Evolutionary conservation across 2,329 filamentous ascomycete genomes (phyloP), one percentile per base, ranked within the genome.

Genomic region (Cladosporium phlei): DNA sequence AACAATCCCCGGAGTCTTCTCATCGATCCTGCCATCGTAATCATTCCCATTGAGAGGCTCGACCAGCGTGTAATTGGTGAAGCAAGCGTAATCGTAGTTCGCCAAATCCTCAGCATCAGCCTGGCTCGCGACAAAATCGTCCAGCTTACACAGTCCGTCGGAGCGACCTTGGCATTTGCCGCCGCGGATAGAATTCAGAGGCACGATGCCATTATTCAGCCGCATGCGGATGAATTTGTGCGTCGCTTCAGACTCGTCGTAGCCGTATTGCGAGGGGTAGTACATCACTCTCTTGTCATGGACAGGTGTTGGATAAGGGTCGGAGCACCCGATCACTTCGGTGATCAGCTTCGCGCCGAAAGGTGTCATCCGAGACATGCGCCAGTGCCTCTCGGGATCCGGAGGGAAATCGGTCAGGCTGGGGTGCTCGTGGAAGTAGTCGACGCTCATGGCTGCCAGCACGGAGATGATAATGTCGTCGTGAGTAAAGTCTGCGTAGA

Each of bases 311-410:
- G 77, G 73, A 37, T 69, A 48, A 1, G 66, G 38, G 0, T 51
- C 46, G 3, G 66, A 61, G 54, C 77, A 80, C 25, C 73, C 75
- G 52, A 79, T 75, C 21, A 78, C 69, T 60, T 80, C 77, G 2
- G 77, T 77, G 34, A 77, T 65, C 22, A 80, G 66, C 14, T 74
- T 69, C 3, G 69, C 76, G 17, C 74, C 76, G 51, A 79, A 80
- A 1, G 77, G 77, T 0, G 75, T 77, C 42, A 79, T 54, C 35
- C 74, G 58, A 2, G 70, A 74, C 7, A 79, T 63, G 20, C 68
- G 63, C 61, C 78, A 79, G 38, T 67, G 68, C 2, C 73, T 66
- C 16, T 73, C 55, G 17, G 67, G 64, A 56, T 68, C 62, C 3
- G 67, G 71, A 16, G 71, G 71, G 54, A 59, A 73, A 38, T 67